A percentile compares a stretch with the other conserved stretches of the same genome.
Conservation (phyloP, 73 alveolate species). For the Stentor coeruleus region DNA sequence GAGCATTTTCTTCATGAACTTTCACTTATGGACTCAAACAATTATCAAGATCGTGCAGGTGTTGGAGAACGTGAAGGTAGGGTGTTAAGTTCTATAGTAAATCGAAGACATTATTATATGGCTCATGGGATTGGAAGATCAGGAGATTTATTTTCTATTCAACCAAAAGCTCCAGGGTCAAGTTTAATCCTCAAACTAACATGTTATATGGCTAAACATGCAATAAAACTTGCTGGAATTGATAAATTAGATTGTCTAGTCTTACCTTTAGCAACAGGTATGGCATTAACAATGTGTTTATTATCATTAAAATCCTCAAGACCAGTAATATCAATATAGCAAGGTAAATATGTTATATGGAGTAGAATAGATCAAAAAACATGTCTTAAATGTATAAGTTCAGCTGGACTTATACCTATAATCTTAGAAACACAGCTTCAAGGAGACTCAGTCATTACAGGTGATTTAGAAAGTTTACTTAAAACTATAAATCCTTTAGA, state of each 20-base stretch:
- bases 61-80: conserved; percentile 99
- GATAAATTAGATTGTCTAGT: conserved; percentile 49
- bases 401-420: conserved; percentile 83
- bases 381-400: conserved; percentile 88
- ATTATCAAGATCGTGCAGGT: conserved; percentile 81
- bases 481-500: conserved; percentile 44
- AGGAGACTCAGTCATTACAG: conserved; percentile 76
- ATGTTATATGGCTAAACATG: conserved; percentile 38
- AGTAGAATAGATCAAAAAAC: conserved; percentile 95
- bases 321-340: conserved; percentile 37
- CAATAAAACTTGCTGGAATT: conserved; percentile 45
- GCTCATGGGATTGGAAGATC: conserved; percentile 98
- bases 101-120: conserved; percentile 84
- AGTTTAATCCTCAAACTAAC: conserved; percentile 85
- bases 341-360: conserved; percentile 85
- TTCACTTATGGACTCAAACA: conserved; percentile 91
- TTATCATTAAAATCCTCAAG: conserved; percentile 68
- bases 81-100: conserved; percentile 73
- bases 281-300: conserved; percentile 80
- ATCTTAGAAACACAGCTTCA: conserved; percentile 64
- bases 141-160: conserved; percentile 89
- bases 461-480: conserved; percentile 55
- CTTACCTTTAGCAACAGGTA: conserved; percentile 98
- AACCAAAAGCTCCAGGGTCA: conserved; percentile 99
- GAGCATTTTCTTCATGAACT: conserved; percentile 62